A percentile compares a stretch with the other conserved stretches of the same genome.
Evolutionary conservation across 306 rosid species (phyloP).

Genomic region (Albizia julibrissin): DNA sequence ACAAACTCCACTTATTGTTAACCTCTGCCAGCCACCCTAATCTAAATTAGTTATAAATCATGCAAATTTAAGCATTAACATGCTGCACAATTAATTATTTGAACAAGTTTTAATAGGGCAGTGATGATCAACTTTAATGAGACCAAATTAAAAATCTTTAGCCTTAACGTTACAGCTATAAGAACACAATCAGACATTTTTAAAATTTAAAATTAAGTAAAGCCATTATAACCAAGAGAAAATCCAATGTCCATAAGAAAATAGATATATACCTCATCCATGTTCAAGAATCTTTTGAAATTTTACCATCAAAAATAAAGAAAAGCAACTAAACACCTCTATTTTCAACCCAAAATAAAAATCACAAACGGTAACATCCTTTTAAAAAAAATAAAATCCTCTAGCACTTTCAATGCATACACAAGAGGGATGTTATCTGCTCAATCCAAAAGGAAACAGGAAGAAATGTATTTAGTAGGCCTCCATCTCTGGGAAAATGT

Average conservation of each 20-base stretch:
- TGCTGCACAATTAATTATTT: neutral
- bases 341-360: neutral
- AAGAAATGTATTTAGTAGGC: neutral
- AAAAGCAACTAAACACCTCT: neutral
- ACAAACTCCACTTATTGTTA: no score
- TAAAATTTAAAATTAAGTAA: neutral
- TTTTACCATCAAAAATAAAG: neutral
- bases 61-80: neutral
- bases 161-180: neutral
- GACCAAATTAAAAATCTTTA: neutral
- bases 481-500: constrained; percentile 22
- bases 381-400: neutral
- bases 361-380: neutral
- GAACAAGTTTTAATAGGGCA: neutral
- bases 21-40: neutral
- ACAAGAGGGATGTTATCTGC: neutral
- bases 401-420: neutral
- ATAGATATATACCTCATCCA: neutral
- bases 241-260: neutral
- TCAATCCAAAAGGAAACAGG: constrained; percentile 17
- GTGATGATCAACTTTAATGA: neutral
- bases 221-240: neutral
- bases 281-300: neutral
- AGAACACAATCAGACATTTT: neutral
- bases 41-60: neutral